phyloP scores from a whole-genome alignment of 2,329 filamentous ascomycete species.

The Blastomyces silverae region DNA sequence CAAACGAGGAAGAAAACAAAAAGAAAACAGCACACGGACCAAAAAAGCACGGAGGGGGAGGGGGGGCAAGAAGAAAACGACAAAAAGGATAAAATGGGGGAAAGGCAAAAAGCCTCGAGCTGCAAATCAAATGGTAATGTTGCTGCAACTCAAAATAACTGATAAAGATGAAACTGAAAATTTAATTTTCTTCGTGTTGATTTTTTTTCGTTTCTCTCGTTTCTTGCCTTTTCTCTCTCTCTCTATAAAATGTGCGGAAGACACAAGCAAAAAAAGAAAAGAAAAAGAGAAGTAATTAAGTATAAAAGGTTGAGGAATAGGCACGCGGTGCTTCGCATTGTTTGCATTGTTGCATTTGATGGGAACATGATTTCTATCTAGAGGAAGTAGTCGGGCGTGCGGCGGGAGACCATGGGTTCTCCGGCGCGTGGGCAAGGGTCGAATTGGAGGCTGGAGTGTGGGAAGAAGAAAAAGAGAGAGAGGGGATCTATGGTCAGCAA shows the following conservation, averaged over 20 bases:
- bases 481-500: not conserved
- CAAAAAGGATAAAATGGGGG: not conserved
- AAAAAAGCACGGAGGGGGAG: too few species aligned
- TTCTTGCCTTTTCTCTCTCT: not conserved
- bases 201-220: not conserved
- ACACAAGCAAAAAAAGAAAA: not conserved
- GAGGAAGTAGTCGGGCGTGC: slow-evolving; percentile 98
- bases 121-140: too few species aligned
- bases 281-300: not conserved
- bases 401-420: slow-evolving; percentile 97
- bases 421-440: slow-evolving; percentile 95
- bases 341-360: not conserved
- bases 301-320: not conserved
- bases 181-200: too few species aligned
- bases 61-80: not conserved
- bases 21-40: not conserved
- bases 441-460: slow-evolving; percentile 78
- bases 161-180: too few species aligned
- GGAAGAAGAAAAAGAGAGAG: slow-evolving; percentile 16
- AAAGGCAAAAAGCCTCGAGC: not conserved
- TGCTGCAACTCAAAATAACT: too few species aligned
- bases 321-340: not conserved
- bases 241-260: not conserved
- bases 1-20: not conserved
- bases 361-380: slow-evolving; percentile 42